Conservation (phyloP, 2,329 filamentous ascomycete genomes). For the Phaeomoniella chlamydospora region DNA sequence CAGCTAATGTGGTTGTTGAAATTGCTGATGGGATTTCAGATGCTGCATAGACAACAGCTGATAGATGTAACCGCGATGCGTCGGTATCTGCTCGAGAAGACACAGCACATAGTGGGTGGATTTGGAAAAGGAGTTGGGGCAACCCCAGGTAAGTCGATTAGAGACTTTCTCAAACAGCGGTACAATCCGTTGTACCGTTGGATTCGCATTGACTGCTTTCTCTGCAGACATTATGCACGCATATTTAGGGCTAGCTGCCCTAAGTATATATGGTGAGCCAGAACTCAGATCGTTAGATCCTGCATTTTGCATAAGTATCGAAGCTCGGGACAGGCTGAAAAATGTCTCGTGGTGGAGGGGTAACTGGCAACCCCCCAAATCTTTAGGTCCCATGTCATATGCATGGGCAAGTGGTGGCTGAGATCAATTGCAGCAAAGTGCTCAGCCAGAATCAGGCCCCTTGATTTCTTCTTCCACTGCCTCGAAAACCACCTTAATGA, state of each 20-base stretch:
- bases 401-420: too few relatives aligned
- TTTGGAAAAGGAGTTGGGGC: constrained; percentile 60
- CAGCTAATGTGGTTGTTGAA: constrained; percentile 1
- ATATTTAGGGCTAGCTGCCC: constrained; percentile 69
- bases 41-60: constrained; percentile 44
- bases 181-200: too few relatives aligned
- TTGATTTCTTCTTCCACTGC: constrained; percentile 24
- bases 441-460: not conserved
- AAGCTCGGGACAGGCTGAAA: constrained; percentile 23
- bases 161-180: too few relatives aligned
- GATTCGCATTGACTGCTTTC: too few relatives aligned
- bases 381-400: too few relatives aligned
- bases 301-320: constrained; percentile 56
- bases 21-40: constrained; percentile 23
- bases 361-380: too few relatives aligned
- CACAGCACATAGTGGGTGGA: constrained; percentile 72
- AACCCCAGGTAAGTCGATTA: constrained; percentile 41
- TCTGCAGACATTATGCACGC: constrained; percentile 63
- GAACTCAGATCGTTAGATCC: constrained; percentile 60
- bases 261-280: constrained; percentile 58
- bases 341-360: constrained; percentile 22
- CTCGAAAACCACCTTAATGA: constrained; percentile 45
- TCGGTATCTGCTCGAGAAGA: constrained; percentile 71
- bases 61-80: constrained; percentile 47
- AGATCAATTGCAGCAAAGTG: too few relatives aligned